These are phyloP conservation scores for Diaporthe sp. DNA, from an alignment of 2,329 filamentous ascomycete genomes.

Conservation along the genomic window DNA sequence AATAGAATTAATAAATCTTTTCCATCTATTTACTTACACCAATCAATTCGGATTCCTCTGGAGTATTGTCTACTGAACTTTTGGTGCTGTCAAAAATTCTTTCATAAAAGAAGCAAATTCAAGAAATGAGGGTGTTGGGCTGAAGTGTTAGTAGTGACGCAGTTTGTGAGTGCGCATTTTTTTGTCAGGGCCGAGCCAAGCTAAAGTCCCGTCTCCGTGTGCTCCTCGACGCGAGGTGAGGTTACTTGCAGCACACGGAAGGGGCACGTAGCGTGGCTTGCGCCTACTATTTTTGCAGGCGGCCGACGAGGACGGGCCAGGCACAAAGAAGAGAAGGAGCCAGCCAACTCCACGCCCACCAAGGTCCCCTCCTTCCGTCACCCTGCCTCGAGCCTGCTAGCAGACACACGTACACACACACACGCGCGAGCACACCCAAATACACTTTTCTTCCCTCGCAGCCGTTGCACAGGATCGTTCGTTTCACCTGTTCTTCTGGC, in stretches of 20 bases:
- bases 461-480: conserved; percentile 10
- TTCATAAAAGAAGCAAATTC: too few species aligned
- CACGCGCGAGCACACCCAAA: not conserved
- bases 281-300: conserved; percentile 20
- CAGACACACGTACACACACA: not conserved
- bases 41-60: too few species aligned
- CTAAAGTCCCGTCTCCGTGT: not conserved
- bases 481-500: conserved; percentile 20
- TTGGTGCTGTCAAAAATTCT: too few species aligned
- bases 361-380: not conserved
- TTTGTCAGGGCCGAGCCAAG: not conserved
- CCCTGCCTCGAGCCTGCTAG: not conserved
- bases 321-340: conserved; percentile 20
- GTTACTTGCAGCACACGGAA: not conserved
- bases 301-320: conserved; percentile 9
- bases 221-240: not conserved
- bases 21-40: too few species aligned
- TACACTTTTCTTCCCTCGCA: conserved; percentile 6
- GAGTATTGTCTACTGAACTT: too few species aligned
- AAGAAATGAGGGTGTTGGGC: too few species aligned
- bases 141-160: too few species aligned
- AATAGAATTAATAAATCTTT: too few species aligned
- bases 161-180: too few species aligned
- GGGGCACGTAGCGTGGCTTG: not conserved
- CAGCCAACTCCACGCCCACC: not conserved